A percentile compares a stretch with the other conserved stretches of the same genome.
These are phyloP conservation scores for Capsicum chinense DNA, from an alignment of 257 asterid species.

Conservation along the genomic window DNA sequence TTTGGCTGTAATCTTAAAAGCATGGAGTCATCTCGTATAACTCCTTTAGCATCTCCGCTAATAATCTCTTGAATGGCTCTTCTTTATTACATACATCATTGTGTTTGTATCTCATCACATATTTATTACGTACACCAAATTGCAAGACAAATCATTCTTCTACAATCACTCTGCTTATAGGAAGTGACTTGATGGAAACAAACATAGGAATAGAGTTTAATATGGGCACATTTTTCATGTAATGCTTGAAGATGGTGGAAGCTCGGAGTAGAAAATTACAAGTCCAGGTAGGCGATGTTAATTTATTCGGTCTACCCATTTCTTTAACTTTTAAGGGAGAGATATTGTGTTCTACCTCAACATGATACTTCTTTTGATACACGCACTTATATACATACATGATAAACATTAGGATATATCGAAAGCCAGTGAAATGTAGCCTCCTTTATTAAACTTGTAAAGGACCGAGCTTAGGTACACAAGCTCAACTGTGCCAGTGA, in stretches of 20 bases:
- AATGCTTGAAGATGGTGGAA: constrained; percentile 73
- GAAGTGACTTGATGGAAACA: constrained; percentile 58
- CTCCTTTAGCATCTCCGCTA: constrained; percentile 47
- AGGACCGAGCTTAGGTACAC: too few species aligned
- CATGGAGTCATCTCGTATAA: constrained; percentile 34
- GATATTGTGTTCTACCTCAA: constrained; percentile 54
- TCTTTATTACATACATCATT: constrained; percentile 46
- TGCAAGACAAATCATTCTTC: constrained; percentile 60
- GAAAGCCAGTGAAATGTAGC: too few species aligned
- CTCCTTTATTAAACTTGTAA: too few species aligned
- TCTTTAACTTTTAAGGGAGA: constrained; percentile 43
- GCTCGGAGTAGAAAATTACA: constrained; percentile 60
- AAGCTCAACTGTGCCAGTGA: too few species aligned
- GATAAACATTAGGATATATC: too few species aligned
- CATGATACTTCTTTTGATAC: constrained; percentile 47
- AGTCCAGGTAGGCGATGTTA: constrained; percentile 50
- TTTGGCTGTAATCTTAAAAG: neutral
- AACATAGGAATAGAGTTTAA: constrained; percentile 56
- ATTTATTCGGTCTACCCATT: constrained; percentile 19
- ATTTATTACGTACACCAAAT: constrained; percentile 31
- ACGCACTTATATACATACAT: constrained; percentile 20
- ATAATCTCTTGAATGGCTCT: constrained; percentile 46
- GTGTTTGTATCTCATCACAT: constrained; percentile 65
- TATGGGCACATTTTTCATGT: constrained; percentile 52
- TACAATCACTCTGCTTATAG: constrained; percentile 49